phyloP scores from a whole-genome alignment of 345 rosid genomes.

The Pugionium dolabratum region DNA sequence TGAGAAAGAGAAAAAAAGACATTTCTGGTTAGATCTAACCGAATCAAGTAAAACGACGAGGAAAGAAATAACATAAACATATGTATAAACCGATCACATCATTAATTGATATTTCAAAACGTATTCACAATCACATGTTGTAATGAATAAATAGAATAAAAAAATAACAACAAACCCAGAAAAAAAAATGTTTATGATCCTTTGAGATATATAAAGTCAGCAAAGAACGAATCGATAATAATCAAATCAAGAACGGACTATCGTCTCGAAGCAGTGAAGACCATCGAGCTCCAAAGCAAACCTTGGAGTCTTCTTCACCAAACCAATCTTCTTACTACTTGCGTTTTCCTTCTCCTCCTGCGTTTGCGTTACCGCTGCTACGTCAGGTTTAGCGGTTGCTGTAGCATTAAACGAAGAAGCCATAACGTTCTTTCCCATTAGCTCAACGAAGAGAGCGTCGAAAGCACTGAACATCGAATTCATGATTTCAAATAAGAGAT shows the following conservation, averaged over 20 bases:
- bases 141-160: conserved; percentile 30
- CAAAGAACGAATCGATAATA: background rate
- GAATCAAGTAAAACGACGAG: conserved; percentile 9
- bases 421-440: conserved; percentile 47
- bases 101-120: conserved; percentile 10
- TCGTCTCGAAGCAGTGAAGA: conserved; percentile 69
- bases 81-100: conserved; percentile 7
- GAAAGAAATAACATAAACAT: background rate
- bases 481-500: conserved; percentile 42
- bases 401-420: conserved; percentile 31
- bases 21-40: conserved; percentile 1
- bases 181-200: conserved; percentile 15
- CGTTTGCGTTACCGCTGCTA: conserved; percentile 24
- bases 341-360: conserved; percentile 36
- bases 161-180: conserved; percentile 1
- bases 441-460: conserved; percentile 60
- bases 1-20: background rate
- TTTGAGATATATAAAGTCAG: conserved; percentile 1
- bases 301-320: conserved; percentile 41
- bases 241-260: conserved; percentile 42
- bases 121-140: conserved; percentile 24
- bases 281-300: conserved; percentile 68
- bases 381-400: conserved; percentile 5
- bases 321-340: conserved; percentile 22
- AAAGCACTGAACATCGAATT: conserved; percentile 80